phyloP scores from a whole-genome alignment of 2,329 filamentous ascomycete species.

The Sclerotinia spermophila region DNA sequence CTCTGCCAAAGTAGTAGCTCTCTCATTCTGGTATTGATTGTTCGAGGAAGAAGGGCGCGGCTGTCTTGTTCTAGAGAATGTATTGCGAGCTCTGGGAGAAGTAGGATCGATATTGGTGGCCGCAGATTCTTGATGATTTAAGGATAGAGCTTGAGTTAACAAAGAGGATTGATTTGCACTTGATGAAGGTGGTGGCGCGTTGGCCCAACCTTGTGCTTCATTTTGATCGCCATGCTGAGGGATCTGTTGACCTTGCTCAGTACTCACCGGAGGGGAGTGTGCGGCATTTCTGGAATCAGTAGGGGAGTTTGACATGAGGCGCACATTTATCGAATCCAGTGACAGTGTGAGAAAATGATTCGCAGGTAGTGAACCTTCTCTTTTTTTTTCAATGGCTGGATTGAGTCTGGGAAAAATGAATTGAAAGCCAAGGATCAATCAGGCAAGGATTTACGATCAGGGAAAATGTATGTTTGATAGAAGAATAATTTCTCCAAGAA shows the following conservation, averaged over 20 bases:
- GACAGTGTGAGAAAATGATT: constrained; percentile 35
- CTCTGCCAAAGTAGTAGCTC: background rate
- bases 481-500: constrained; percentile 13
- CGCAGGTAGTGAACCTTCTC: constrained; percentile 28
- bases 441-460: constrained; percentile 19
- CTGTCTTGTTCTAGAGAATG: background rate
- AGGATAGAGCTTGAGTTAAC: constrained; percentile 34
- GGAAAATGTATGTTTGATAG: constrained; percentile 16
- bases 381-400: constrained; percentile 21
- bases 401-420: constrained; percentile 9
- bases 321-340: constrained; percentile 37
- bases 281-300: constrained; percentile 37
- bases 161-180: constrained; percentile 30
- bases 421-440: constrained; percentile 18
- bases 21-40: constrained; percentile 25
- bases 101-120: background rate
- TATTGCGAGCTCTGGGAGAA: constrained; percentile 10
- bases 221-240: constrained; percentile 28
- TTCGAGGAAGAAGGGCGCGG: constrained; percentile 12
- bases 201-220: constrained; percentile 26
- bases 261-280: constrained; percentile 33
- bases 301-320: constrained; percentile 38
- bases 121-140: constrained; percentile 16
- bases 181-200: constrained; percentile 20
- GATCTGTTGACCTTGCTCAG: constrained; percentile 28